A percentile compares a stretch with the other conserved stretches of the same genome.
Conservation (phyloP, 169 alveolate species). For the Eimeria necatrix region DNA sequence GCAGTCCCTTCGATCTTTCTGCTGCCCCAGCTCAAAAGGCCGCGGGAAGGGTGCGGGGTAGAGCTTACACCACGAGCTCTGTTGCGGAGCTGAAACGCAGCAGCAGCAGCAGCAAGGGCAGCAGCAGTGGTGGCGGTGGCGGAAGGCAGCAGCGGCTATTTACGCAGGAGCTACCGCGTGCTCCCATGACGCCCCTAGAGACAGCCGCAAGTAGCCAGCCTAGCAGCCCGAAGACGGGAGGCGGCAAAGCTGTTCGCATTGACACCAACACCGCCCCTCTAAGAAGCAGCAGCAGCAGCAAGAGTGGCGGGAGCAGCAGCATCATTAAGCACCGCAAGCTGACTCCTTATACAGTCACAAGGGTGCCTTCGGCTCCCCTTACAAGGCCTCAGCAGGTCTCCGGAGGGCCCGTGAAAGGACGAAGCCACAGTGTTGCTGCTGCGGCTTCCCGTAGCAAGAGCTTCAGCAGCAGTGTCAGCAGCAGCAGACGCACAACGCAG, state of each 20-base stretch:
- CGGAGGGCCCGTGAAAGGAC: not conserved
- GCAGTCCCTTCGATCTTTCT: not conserved
- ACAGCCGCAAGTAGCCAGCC: not conserved
- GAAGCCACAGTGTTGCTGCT: constrained; percentile 9
- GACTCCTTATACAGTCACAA: not conserved
- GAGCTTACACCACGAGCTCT: not conserved
- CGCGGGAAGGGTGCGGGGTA: not conserved
- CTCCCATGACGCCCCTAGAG: not conserved
- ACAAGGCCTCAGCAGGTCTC: not conserved
- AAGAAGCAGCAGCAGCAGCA: constrained; percentile 29
- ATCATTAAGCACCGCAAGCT: constrained; percentile 5
- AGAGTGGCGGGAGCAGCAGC: not conserved
- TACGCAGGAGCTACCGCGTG: not conserved
- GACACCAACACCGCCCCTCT: not conserved
- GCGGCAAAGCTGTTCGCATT: constrained; percentile 43
- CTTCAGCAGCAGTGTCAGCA: constrained; percentile 34
- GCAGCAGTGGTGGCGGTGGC: not conserved
- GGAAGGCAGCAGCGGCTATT: constrained; percentile 38
- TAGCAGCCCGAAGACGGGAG: no score
- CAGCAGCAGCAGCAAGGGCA: constrained; percentile 45
- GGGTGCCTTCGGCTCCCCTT: not conserved
- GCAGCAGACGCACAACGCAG: constrained; percentile 16
- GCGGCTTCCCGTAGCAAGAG: constrained; percentile 39
- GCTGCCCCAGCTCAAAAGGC: not conserved
- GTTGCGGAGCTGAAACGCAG: not conserved